Evolutionary conservation across 1,284 basidiomycete species (phyloP).

Genomic region (Tremellales sp.): DNA sequence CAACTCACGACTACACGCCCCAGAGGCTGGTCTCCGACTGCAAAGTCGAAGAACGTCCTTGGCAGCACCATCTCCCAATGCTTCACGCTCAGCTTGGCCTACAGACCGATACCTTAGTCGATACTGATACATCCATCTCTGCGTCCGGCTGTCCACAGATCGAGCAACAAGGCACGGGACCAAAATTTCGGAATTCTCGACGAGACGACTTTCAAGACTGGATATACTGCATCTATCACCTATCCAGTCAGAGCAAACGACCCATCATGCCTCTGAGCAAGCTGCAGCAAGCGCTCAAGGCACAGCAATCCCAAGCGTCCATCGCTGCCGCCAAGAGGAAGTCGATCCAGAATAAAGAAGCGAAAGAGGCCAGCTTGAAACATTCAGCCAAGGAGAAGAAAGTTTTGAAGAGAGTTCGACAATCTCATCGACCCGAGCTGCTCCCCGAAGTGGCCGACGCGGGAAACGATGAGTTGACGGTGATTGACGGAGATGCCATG

Average conservation of each 20-base stretch:
- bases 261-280: not conserved
- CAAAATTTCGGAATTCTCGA: conserved; percentile 1
- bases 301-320: not conserved
- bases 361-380: not conserved
- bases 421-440: not conserved
- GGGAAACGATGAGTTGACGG: not conserved
- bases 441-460: not conserved
- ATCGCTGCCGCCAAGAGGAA: not conserved
- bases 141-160: too few relatives aligned
- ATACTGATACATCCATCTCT: too few relatives aligned
- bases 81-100: not conserved
- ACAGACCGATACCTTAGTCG: too few relatives aligned
- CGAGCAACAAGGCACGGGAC: too few relatives aligned
- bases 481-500: not conserved
- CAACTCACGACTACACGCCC: conserved; percentile 60
- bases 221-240: too few relatives aligned
- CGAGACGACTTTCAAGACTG: too few relatives aligned
- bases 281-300: not conserved
- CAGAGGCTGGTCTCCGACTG: conserved; percentile 54
- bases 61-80: conserved; percentile 42
- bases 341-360: not conserved
- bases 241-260: too few relatives aligned
- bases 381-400: not conserved
- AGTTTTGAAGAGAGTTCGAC: not conserved
- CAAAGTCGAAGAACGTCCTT: conserved; percentile 67